Base-by-base conservation (phyloP, 495 filamentous ascomycete genomes). In the Evansstolkia leycettana region DNA sequence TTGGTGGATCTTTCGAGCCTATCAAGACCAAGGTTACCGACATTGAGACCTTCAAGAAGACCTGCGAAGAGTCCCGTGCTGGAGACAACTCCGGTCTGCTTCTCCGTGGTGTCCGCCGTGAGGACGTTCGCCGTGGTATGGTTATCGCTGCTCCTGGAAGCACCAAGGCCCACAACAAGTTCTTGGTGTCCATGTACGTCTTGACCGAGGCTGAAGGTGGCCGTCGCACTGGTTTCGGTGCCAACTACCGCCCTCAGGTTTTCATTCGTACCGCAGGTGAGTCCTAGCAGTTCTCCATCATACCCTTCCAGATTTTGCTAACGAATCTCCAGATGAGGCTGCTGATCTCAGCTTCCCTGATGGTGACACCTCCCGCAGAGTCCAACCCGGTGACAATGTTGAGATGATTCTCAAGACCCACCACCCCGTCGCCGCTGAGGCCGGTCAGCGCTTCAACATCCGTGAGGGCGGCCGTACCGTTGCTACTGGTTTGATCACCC, bases 21-120 rank as follows among this genome's bases (percentile, higher is more conserved):
- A 83, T 94, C 67, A 94, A 90, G 75, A 95, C 92, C 55, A 96
- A 94, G 70, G 88, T 98, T 39, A 98, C 90, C 50, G 90, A 96
- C 52, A 94, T 96, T 54, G 90, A 98, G 70, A 96, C 87, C 40
- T 98, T 98, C 74, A 92, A 96, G 74, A 98, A 98, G 72, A 85
- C 83, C 31, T 93, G 88, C 62, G 84, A 90, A 34, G 84, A 93
- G 63, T 84, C 85, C 40, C 73, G 79, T 40, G 90, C 90, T 36
- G 90, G 90, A 53, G 90, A 98, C 67, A 96, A 94, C 76, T 90
- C 89, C n/a, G 90, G 90, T 55, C 80, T 98, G 14, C 75, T 98
- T 15, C 80, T 98, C 58, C 84, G 90, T 61, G 85, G 90, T 70
- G 61, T 96, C 53, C 82, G 82, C 60, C 84, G 90, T 53, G 92